Percentiles rank a stretch among this genome's conserved stretches.
phyloP scores from a whole-genome alignment of 148 eudicot species.

The Selenicereus undatus region DNA sequence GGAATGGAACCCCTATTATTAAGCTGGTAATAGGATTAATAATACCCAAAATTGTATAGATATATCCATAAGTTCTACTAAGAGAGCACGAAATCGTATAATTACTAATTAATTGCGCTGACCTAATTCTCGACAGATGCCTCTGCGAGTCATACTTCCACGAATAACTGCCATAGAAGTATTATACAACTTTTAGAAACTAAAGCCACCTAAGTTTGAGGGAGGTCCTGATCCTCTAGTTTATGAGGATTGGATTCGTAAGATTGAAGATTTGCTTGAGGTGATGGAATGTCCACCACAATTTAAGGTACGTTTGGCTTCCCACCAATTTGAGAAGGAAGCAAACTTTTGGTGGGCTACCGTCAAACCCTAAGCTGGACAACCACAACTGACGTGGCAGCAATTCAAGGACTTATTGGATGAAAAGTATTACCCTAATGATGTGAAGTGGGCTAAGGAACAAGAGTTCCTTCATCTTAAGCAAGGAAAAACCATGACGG shows the following conservation, averaged over 20 bases:
- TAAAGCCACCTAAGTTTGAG: background rate
- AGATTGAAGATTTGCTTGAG: background rate
- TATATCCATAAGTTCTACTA: too few species aligned
- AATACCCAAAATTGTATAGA: too few species aligned
- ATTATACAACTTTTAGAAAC: background rate
- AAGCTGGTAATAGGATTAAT: too few species aligned
- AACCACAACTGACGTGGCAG: background rate
- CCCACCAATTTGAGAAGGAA: background rate
- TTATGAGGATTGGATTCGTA: background rate
- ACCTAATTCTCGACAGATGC: background rate
- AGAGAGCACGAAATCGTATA: too few species aligned
- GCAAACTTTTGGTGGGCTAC: background rate
- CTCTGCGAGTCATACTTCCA: background rate
- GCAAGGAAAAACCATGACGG: background rate
- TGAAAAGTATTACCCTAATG: background rate
- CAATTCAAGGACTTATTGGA: background rate
- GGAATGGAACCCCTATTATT: too few species aligned
- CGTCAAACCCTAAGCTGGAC: background rate
- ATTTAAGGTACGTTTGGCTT: background rate
- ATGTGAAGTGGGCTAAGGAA: background rate
- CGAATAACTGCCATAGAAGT: background rate
- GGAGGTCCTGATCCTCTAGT: background rate
- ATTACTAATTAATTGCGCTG: too few species aligned
- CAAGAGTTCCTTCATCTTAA: background rate
- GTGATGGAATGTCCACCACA: background rate